Evolutionary conservation across 176 grass and related monocot genomes (phyloP).

Genomic region (Musa itinerans): DNA sequence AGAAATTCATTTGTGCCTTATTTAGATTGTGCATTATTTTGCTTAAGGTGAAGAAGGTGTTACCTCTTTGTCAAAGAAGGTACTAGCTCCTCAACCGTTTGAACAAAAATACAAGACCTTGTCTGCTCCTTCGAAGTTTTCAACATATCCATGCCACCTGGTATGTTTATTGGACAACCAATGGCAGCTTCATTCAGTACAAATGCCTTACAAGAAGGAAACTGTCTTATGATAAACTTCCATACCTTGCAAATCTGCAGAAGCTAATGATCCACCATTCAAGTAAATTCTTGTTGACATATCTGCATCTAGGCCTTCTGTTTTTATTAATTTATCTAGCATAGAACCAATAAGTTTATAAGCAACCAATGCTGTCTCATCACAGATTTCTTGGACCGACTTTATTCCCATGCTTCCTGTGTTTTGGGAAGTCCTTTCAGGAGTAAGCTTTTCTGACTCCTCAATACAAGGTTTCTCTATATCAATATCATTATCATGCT

Average conservation of each 20-base stretch:
- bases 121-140: slow-evolving; percentile 18
- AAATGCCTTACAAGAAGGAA: not conserved
- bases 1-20: not conserved
- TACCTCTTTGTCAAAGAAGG: slow-evolving; percentile 60
- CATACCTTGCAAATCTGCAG: slow-evolving; percentile 26
- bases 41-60: not conserved
- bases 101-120: slow-evolving; percentile 34
- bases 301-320: slow-evolving; percentile 25
- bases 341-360: slow-evolving; percentile 43
- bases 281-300: slow-evolving; percentile 29
- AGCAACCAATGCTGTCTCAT: slow-evolving; percentile 44
- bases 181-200: not conserved
- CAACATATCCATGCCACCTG: slow-evolving; percentile 13
- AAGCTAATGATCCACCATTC: slow-evolving; percentile 18
- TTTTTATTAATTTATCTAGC: slow-evolving; percentile 36
- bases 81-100: slow-evolving; percentile 35
- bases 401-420: not conserved
- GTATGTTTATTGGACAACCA: slow-evolving; percentile 11
- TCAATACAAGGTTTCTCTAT: not conserved
- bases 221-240: slow-evolving; percentile 12
- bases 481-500: not conserved
- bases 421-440: not conserved
- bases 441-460: not conserved
- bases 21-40: not conserved
- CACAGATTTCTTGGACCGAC: slow-evolving; percentile 29